Evolutionary conservation across 2,329 filamentous ascomycete species (phyloP).

Genomic region (Sordariomycetes sp.): DNA sequence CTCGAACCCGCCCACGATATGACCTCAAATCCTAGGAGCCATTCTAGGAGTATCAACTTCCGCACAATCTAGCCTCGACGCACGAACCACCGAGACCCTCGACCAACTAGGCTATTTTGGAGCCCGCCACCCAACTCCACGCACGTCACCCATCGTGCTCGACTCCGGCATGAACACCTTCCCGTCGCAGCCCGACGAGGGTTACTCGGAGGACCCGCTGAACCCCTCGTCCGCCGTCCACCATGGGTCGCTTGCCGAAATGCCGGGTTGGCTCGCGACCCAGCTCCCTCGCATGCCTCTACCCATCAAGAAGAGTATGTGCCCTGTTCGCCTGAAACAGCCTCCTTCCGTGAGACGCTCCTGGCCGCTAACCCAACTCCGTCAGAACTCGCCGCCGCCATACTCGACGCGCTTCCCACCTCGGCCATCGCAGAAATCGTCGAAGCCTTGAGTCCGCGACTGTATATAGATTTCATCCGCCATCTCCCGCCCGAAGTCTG

Average conservation of each 20-base stretch:
- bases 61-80: background rate
- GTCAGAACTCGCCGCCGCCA: slow-evolving; percentile 67
- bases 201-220: slow-evolving; percentile 70
- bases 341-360: background rate
- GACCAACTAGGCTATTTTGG: background rate
- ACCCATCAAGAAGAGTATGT: slow-evolving; percentile 37
- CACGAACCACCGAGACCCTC: background rate
- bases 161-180: background rate
- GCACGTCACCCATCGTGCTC: background rate
- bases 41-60: background rate
- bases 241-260: slow-evolving; percentile 27
- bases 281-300: slow-evolving; percentile 38
- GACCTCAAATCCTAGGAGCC: background rate
- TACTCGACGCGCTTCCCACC: slow-evolving; percentile 70
- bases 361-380: slow-evolving; percentile 10
- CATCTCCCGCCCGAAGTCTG: slow-evolving; percentile 86
- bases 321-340: background rate
- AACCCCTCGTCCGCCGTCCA: slow-evolving; percentile 24
- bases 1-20: background rate
- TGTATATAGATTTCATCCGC: slow-evolving; percentile 86
- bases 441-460: slow-evolving; percentile 65
- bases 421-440: slow-evolving; percentile 73
- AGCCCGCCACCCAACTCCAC: background rate
- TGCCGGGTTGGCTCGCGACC: slow-evolving; percentile 37
- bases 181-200: slow-evolving; percentile 62